Conservation (phyloP, 768 basidiomycete species). For the Suillus alpinus region DNA sequence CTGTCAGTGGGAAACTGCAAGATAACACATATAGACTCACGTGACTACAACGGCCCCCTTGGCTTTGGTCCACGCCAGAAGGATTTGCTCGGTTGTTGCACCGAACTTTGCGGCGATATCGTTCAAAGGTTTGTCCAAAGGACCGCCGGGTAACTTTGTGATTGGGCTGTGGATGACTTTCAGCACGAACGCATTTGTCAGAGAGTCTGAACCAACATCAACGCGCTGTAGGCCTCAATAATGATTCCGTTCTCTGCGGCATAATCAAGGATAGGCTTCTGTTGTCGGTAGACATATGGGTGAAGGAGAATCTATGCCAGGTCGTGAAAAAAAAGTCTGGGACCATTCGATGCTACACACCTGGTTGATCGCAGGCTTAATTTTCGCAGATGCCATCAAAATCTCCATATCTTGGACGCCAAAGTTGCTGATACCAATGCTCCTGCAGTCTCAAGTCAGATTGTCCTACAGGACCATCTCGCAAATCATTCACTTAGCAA, state of each 20-base stretch:
- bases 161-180: slow-evolving; percentile 33
- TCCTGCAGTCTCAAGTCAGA: slow-evolving; percentile 36
- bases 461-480: neutral
- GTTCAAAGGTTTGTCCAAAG: slow-evolving; percentile 57
- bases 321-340: neutral
- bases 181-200: slow-evolving; percentile 36
- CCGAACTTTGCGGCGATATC: slow-evolving; percentile 39
- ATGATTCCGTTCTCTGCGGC: slow-evolving; percentile 56
- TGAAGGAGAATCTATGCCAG: slow-evolving; percentile 62
- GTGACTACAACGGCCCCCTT: slow-evolving; percentile 68
- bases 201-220: slow-evolving; percentile 17
- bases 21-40: slow-evolving; percentile 29
- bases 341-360: slow-evolving; percentile 24
- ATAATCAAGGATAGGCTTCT: slow-evolving; percentile 56
- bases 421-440: slow-evolving; percentile 75
- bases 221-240: slow-evolving; percentile 65
- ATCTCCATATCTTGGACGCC: slow-evolving; percentile 49
- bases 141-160: slow-evolving; percentile 56
- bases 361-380: slow-evolving; percentile 69
- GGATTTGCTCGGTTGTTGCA: neutral
- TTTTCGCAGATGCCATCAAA: slow-evolving; percentile 55
- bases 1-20: neutral
- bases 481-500: slow-evolving; percentile 43
- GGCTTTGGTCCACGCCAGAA: slow-evolving; percentile 34
- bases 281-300: slow-evolving; percentile 61